These are phyloP conservation scores for Neofusicoccum cordaticola DNA, from an alignment of 2,329 filamentous ascomycete genomes.

Conservation along the genomic window DNA sequence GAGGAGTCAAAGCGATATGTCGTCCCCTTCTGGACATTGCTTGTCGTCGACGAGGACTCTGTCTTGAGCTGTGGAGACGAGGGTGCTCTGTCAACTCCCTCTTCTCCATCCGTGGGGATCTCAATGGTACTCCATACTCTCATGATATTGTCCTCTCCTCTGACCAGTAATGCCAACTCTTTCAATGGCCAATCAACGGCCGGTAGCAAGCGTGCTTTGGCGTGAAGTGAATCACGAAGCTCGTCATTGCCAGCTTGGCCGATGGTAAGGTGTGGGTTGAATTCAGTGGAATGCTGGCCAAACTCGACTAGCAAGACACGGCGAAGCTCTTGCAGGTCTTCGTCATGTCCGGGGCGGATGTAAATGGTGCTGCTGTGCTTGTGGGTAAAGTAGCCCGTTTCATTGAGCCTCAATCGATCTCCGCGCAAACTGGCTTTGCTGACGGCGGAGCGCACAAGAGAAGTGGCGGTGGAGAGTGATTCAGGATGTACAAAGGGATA, in stretches of 20 bases:
- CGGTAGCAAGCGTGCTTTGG: slow-evolving; percentile 53
- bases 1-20: slow-evolving; percentile 32
- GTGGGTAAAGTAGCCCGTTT: slow-evolving; percentile 49
- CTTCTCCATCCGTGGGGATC: slow-evolving; percentile 11
- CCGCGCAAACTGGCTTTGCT: slow-evolving; percentile 4
- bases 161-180: slow-evolving; percentile 53
- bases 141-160: slow-evolving; percentile 50
- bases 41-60: background rate
- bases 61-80: background rate
- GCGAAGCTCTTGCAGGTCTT: background rate
- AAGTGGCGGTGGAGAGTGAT: slow-evolving; percentile 44
- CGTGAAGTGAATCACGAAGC: slow-evolving; percentile 51
- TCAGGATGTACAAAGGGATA: slow-evolving; percentile 62
- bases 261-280: slow-evolving; percentile 57
- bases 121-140: slow-evolving; percentile 55
- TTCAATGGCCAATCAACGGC: slow-evolving; percentile 48
- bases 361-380: slow-evolving; percentile 48
- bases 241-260: slow-evolving; percentile 54
- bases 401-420: slow-evolving; percentile 32
- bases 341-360: slow-evolving; percentile 21
- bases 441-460: slow-evolving; percentile 40
- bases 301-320: slow-evolving; percentile 31
- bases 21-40: slow-evolving; percentile 23
- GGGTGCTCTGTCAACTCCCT: background rate
- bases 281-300: slow-evolving; percentile 28